Evolutionary conservation across 2,329 filamentous ascomycete species (phyloP), one percentile per base, ranked within the genome.

Genomic region (Ophiocordyceps robertsii): DNA sequence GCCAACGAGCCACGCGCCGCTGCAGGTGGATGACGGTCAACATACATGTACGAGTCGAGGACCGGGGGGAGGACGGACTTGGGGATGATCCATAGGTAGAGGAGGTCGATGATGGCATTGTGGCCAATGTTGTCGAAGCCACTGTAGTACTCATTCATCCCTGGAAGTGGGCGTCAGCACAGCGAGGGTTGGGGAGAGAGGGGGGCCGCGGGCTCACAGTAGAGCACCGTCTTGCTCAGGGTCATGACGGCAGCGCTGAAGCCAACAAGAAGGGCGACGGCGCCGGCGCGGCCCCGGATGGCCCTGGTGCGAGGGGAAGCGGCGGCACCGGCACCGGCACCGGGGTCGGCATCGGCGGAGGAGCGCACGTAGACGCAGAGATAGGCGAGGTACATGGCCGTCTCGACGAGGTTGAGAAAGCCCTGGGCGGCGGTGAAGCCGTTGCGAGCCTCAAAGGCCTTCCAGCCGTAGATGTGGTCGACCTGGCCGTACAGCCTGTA

Each of bases 341-440:
- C 33, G 33, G n/a, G 51, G 7, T 35, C 53, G n/a, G 49, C 50
- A 29, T 38, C 46, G 21, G 51, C 24, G 24, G 24, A 24, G 24
- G 24, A 8, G 21, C 17, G 42, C 46, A 50, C 54, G 55, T 66
- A 68, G 12, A 61, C 42, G 45, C 48, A 59, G 37, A 66, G 53
- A 78, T 90, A 61, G 64, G 67, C 43, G 64, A 60, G 29, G 56
- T 89, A 90, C 53, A 80, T 69, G 30, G 65, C 44, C 3, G 75
- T 78, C 68, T 92, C 85, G 42, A 84, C 51, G 7, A 75, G 59
- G 55, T 90, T 92, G 49, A 89, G 57, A 7, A 68, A 53, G 27
- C 73, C 73, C 68, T 94, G 87, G 32, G 86, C 85, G 36, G 72
- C 75, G 0, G 84, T 84, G 63, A 93, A 95, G 31, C 87, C 86